These are phyloP conservation scores for Symbiodinium natans DNA, from an alignment of 73 alveolate species.

Conservation along the genomic window DNA sequence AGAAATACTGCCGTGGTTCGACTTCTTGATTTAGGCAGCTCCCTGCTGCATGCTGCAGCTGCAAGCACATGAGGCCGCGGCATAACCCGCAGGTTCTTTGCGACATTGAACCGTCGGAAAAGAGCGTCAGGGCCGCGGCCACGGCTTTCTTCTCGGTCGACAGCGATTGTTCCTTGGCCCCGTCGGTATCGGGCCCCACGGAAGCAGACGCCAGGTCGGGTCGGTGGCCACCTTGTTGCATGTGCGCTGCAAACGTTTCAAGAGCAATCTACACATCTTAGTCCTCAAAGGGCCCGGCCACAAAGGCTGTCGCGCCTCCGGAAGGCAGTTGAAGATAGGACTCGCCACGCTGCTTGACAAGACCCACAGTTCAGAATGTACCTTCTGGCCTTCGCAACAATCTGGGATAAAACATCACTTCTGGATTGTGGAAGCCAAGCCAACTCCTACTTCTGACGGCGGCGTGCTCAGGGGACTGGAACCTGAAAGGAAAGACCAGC, in stretches of 20 bases:
- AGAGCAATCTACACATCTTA: constrained; percentile 15
- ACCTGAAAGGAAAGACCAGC: no score
- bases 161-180: background rate
- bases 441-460: no score
- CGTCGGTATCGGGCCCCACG: background rate
- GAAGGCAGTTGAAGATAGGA: constrained; percentile 38
- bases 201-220: background rate
- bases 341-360: constrained; percentile 61
- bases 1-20: no score
- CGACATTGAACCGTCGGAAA: background rate
- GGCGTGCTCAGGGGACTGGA: no score
- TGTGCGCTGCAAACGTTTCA: background rate
- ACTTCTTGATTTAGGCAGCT: no score
- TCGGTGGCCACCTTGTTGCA: background rate
- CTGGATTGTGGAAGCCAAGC: no score
- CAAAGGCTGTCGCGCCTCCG: background rate
- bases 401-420: no score
- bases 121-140: constrained; percentile 7
- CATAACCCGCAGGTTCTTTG: constrained; percentile 73
- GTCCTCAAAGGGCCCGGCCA: background rate
- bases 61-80: background rate
- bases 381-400: no score
- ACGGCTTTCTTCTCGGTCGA: constrained; percentile 39
- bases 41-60: no score
- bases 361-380: no score